Percentiles rank a stretch among this genome's conserved stretches.
These are phyloP conservation scores for Clonostachys chloroleuca DNA, from an alignment of 2,329 filamentous ascomycete genomes.

Conservation along the genomic window DNA sequence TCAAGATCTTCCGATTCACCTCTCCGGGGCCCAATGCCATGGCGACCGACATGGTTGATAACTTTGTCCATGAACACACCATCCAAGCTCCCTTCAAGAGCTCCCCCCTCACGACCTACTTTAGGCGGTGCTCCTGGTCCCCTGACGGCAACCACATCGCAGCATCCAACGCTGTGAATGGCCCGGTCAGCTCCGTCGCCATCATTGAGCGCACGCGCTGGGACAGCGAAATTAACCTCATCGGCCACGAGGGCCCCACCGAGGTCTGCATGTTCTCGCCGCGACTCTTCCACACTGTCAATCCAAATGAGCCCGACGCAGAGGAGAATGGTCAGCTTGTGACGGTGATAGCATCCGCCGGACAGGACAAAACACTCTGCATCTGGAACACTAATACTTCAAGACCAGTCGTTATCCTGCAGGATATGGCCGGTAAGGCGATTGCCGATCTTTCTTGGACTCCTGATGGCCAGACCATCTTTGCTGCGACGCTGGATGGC, in stretches of 20 bases:
- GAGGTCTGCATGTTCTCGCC: slow-evolving; percentile 98
- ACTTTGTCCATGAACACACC: slow-evolving; percentile 91
- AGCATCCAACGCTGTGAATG: slow-evolving; percentile 94
- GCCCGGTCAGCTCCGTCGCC: slow-evolving; percentile 92
- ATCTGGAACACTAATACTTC: slow-evolving; percentile 98
- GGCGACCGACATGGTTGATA: slow-evolving; percentile 92
- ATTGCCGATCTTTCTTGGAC: slow-evolving; percentile 94
- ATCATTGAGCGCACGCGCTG: slow-evolving; percentile 90
- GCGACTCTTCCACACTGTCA: slow-evolving; percentile 72
- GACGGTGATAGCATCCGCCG: slow-evolving; percentile 93
- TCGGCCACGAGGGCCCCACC: slow-evolving; percentile 93
- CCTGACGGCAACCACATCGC: slow-evolving; percentile 97
- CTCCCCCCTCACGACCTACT: slow-evolving; percentile 94
- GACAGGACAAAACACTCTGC: slow-evolving; percentile 92
- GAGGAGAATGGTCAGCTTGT: slow-evolving; percentile 56
- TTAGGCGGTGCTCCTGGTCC: slow-evolving; percentile 94
- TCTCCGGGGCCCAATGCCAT: slow-evolving; percentile 87
- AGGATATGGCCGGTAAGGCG: slow-evolving; percentile 85
- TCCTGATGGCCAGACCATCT: slow-evolving; percentile 84
- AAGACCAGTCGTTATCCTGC: slow-evolving; percentile 81
- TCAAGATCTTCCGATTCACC: slow-evolving; percentile 95
- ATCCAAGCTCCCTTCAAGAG: slow-evolving; percentile 84
- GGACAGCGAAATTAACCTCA: slow-evolving; percentile 96
- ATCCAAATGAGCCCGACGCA: slow-evolving; percentile 49
- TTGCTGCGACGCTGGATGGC: slow-evolving; percentile 83